Percentiles rank a stretch among this genome's conserved stretches.
Conservation (phyloP, 2,329 filamentous ascomycete species). For the Cryphonectria naterciae region DNA sequence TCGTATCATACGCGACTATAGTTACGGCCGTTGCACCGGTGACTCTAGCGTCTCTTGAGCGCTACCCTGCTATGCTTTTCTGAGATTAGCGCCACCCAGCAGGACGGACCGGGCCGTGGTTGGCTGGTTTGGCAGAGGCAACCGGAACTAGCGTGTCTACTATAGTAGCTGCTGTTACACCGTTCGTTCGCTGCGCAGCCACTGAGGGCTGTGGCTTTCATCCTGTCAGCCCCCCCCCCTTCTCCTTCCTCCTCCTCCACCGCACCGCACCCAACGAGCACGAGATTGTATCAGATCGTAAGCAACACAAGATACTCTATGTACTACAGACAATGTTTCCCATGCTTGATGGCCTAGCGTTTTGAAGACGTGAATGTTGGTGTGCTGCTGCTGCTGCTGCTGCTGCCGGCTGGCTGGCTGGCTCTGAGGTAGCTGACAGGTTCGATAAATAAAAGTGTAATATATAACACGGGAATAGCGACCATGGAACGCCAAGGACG, state of each 20-base stretch:
- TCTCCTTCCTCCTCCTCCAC: background rate
- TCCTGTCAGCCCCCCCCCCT: background rate
- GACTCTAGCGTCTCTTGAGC: background rate
- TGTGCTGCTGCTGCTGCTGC: background rate
- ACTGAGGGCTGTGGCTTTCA: slow-evolving; percentile 4
- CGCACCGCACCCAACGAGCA: too few relatives aligned
- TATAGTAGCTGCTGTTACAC: background rate
- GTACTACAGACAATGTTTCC: background rate
- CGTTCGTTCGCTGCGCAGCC: slow-evolving; percentile 1
- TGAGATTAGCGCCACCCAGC: slow-evolving; percentile 17
- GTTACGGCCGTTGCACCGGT: background rate
- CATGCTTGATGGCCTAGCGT: background rate
- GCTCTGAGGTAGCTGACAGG: too few relatives aligned
- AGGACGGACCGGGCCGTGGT: slow-evolving; percentile 20
- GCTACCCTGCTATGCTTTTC: background rate
- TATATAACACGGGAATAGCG: background rate
- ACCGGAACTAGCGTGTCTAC: background rate
- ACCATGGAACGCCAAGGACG: background rate
- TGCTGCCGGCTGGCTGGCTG: too few relatives aligned
- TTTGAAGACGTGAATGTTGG: background rate
- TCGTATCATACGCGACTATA: background rate
- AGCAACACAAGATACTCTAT: background rate
- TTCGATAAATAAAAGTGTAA: background rate
- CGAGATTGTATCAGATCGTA: background rate
- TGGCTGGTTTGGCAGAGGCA: background rate